phyloP scores from a whole-genome alignment of 2,329 filamentous ascomycete species.

The Amauroascus verrucosus region DNA sequence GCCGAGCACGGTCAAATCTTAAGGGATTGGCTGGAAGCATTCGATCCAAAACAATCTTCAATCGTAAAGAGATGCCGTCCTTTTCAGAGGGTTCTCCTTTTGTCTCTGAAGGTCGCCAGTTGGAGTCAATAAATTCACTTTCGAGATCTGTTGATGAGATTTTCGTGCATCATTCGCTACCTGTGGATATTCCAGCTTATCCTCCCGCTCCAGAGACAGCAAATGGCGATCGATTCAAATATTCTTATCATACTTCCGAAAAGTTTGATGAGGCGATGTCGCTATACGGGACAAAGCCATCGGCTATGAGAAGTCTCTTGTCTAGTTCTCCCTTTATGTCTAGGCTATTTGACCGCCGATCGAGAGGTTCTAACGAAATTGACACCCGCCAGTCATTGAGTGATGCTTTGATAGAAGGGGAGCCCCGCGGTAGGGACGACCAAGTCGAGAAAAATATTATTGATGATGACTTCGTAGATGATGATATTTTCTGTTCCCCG shows the following conservation, averaged over 20 bases:
- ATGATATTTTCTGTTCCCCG: background rate
- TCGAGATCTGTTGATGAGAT: background rate
- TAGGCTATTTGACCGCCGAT: background rate
- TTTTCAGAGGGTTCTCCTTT: background rate
- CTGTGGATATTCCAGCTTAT: background rate
- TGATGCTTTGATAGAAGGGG: background rate
- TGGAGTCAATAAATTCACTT: background rate
- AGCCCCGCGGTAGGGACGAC: background rate
- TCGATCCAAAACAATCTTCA: constrained; percentile 8
- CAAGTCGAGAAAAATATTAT: background rate
- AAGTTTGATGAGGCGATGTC: background rate
- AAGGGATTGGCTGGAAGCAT: constrained; percentile 24
- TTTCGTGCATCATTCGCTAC: background rate
- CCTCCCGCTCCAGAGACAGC: background rate
- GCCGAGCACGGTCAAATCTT: constrained; percentile 26
- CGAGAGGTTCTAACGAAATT: background rate
- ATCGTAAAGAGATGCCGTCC: constrained; percentile 7
- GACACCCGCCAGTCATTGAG: background rate
- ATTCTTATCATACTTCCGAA: background rate
- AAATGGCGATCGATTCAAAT: background rate
- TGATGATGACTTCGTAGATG: background rate
- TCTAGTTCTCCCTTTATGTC: background rate
- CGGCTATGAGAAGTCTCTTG: background rate
- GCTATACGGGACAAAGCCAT: constrained; percentile 2
- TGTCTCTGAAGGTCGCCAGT: background rate